A percentile compares a stretch with the other conserved stretches of the same genome.
These are phyloP conservation scores for Cryphonectria naterciae DNA, from an alignment of 2,329 filamentous ascomycete species.

Conservation along the genomic window DNA sequence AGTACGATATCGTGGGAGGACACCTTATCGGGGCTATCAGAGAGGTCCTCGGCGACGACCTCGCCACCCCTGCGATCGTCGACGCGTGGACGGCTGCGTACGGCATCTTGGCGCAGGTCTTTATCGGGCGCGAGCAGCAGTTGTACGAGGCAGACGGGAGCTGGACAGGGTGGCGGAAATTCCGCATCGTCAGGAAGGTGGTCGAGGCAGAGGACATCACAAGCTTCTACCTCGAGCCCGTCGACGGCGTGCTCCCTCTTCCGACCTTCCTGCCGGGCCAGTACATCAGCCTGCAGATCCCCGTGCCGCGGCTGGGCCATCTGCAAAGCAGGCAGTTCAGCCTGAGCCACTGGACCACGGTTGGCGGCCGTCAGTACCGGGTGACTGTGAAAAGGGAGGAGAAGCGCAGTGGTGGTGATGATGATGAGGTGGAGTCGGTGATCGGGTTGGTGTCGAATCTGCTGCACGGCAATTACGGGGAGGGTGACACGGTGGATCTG, in stretches of 20 bases:
- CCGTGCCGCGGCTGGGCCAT: conserved; percentile 64
- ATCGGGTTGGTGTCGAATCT: conserved; percentile 58
- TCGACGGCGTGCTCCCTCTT: conserved; percentile 56
- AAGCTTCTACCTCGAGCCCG: conserved; percentile 71
- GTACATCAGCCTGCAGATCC: conserved; percentile 69
- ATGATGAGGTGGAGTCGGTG: conserved; percentile 42
- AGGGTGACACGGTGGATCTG: conserved; percentile 58
- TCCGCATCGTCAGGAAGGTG: conserved; percentile 61
- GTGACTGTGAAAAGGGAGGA: conserved; percentile 74
- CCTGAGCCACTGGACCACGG: conserved; percentile 60
- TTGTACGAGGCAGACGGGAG: conserved; percentile 57
- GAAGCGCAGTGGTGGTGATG: conserved; percentile 8
- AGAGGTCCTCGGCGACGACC: conserved; percentile 66
- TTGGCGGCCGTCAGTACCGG: conserved; percentile 64
- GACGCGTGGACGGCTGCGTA: conserved; percentile 77
- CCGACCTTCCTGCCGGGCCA: conserved; percentile 71
- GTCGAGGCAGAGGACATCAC: conserved; percentile 61
- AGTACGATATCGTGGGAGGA: conserved; percentile 72
- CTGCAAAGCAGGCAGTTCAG: conserved; percentile 77
- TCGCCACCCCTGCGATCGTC: conserved; percentile 65
- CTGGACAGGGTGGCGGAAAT: conserved; percentile 56
- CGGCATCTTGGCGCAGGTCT: conserved; percentile 69
- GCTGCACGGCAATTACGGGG: conserved; percentile 52
- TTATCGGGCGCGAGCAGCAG: conserved; percentile 66
- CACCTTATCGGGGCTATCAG: conserved; percentile 71